A percentile compares a stretch with the other conserved stretches of the same genome.
Evolutionary conservation across 2,329 filamentous ascomycete species (phyloP).

Genomic region (Pseudocercospora ulei): DNA sequence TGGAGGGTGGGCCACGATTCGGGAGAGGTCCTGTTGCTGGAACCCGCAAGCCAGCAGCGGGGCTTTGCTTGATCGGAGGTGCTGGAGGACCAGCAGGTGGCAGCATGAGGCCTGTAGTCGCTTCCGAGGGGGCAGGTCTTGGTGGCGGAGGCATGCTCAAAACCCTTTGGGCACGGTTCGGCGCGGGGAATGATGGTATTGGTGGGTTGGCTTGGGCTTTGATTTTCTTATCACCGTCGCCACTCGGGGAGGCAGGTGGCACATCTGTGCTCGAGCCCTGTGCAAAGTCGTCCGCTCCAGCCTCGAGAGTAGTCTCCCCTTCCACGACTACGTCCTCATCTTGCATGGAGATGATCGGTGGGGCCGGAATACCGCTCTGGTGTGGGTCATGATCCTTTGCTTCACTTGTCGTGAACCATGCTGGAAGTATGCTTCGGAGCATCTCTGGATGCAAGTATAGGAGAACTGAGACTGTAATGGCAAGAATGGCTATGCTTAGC

Average conservation of each 20-base stretch:
- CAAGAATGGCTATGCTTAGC: constrained; percentile 35
- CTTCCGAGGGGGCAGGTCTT: constrained; percentile 18
- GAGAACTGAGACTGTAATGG: constrained; percentile 37
- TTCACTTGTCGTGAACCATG: constrained; percentile 24
- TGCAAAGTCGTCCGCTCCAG: too few species aligned
- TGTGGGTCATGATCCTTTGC: background rate
- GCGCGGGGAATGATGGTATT: constrained; percentile 39
- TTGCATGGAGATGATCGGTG: background rate
- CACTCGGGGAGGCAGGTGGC: constrained; percentile 26
- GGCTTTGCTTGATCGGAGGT: constrained; percentile 20
- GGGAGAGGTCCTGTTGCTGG: constrained; percentile 44
- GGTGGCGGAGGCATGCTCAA: constrained; percentile 34
- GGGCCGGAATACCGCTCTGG: constrained; percentile 3
- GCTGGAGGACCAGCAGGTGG: constrained; percentile 23
- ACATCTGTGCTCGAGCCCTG: constrained; percentile 17
- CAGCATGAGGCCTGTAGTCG: constrained; percentile 26
- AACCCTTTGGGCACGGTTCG: constrained; percentile 42
- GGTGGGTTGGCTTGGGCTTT: constrained; percentile 14
- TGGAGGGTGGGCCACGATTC: constrained; percentile 37
- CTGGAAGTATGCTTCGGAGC: constrained; percentile 31
- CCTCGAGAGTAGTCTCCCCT: constrained; percentile 32
- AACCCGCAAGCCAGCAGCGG: constrained; percentile 36
- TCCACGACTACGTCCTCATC: constrained; percentile 19
- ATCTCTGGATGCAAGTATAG: constrained; percentile 36
- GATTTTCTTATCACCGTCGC: constrained; percentile 31